Base-by-base conservation (phyloP, 257 asterid genomes). In the Penstemon newberryi region DNA sequence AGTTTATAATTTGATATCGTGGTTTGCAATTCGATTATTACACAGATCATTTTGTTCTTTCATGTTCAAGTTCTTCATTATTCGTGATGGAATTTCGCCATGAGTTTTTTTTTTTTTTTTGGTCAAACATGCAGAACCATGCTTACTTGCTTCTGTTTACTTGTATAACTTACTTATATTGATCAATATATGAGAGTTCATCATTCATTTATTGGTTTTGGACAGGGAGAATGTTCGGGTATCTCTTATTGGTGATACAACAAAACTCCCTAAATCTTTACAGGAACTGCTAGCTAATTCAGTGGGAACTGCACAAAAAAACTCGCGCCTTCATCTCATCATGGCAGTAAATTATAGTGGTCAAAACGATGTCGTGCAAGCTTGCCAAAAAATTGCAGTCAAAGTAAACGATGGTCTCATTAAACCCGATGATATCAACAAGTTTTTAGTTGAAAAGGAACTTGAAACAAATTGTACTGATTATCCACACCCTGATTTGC, bases 321-420 rank as follows among this genome's bases (percentile, higher is more conserved):
- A 79, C 49, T 51, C 80, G n/a, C 40, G 65, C 12, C 87, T 82
- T 65, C 87, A 79, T 43, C 72, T 82, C 5, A 53, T 82, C 11
- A 53, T 76, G 51, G 87, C 87, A 3, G 60, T 82, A 12, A 82
- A 77, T 65, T 79, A 82, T 41, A 77, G 82, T 45, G 87, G 87
- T 7, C 70, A 71, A 38, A 45, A 70, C 8, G 87, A 82, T 68
- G 49, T 76, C 37, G 78, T 79, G 9, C 78, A 82, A 73, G 87
- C 87, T 64, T 79, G 82, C 66, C 74, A 64, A 42, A 79, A 49
- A 39, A 73, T 88, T 12, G 85, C 88, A 10, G 56, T 50, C 58
- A 81, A 86, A 73, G 91, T 81, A 12, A 84, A 80, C 65, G 89
- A 86, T 55, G 91, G 89, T 5, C 62, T 71, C 36, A 70, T 88